Evolutionary conservation across 75 land plant species (phyloP).

Genomic region (Pinus albicaulis): DNA sequence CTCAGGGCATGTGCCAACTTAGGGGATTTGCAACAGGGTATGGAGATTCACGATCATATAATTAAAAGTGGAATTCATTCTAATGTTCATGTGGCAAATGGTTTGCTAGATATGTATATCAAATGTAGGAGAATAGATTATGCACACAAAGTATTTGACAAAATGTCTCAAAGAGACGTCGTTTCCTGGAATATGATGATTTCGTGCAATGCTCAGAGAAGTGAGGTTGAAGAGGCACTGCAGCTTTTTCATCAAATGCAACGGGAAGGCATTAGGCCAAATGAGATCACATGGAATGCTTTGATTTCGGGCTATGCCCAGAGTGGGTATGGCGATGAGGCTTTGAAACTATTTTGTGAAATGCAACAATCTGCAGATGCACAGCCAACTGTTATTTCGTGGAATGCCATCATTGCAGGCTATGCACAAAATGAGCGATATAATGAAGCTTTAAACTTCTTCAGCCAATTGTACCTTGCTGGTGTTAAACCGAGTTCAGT

Average conservation of each 20-base stretch:
- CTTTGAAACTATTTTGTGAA: no score
- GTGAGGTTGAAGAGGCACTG: constrained; percentile 16
- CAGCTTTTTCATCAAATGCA: constrained; percentile 32
- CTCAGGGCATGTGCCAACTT: constrained; percentile 42
- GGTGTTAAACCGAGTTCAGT: no score
- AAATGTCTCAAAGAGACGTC: constrained; percentile 32
- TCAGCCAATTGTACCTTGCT: no score
- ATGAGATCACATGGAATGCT: not conserved
- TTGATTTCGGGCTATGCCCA: no score
- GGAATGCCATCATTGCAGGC: no score
- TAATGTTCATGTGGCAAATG: constrained; percentile 50
- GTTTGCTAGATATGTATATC: constrained; percentile 33
- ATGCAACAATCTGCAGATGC: constrained; percentile 18
- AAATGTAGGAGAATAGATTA: constrained; percentile 12
- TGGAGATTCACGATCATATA: constrained; percentile 28
- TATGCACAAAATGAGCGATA: no score
- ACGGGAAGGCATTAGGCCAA: not conserved
- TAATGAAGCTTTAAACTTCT: no score
- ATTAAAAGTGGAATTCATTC: constrained; percentile 27
- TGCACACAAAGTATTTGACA: constrained; percentile 27
- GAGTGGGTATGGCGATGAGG: no score
- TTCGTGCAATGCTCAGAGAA: constrained; percentile 23
- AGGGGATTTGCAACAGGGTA: constrained; percentile 24
- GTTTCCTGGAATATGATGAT: constrained; percentile 56
- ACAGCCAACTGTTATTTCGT: not conserved